phyloP scores from a whole-genome alignment of 139 green algal species.

The Zygnema circumcarinatum region DNA sequence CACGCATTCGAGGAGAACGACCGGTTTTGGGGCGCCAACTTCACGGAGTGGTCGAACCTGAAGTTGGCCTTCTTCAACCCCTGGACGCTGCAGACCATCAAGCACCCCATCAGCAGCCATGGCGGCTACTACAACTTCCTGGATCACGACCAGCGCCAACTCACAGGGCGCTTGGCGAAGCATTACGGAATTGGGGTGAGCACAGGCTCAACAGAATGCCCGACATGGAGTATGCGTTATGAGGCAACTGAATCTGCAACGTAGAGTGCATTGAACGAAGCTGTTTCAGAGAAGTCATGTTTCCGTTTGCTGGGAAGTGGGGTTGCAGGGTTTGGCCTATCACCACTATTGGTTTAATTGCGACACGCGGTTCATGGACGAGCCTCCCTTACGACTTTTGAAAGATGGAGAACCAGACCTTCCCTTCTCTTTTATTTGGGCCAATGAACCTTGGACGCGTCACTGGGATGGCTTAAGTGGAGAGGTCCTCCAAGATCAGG shows the following conservation, averaged over 20 bases:
- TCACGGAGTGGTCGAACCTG: constrained; percentile 35
- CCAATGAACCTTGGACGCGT: constrained; percentile 42
- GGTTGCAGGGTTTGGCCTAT: constrained; percentile 31
- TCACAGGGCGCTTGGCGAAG: constrained; percentile 1
- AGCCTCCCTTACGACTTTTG: background rate
- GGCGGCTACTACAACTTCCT: constrained; percentile 38
- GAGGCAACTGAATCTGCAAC: too few species aligned
- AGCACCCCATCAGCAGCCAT: constrained; percentile 20
- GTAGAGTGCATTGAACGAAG: too few species aligned
- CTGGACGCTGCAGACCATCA: constrained; percentile 29
- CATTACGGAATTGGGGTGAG: constrained; percentile 28
- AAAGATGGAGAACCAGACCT: constrained; percentile 31
- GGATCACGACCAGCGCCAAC: background rate
- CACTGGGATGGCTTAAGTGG: constrained; percentile 29
- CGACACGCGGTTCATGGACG: constrained; percentile 25
- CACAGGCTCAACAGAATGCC: too few species aligned
- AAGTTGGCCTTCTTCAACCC: constrained; percentile 36
- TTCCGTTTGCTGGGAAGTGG: too few species aligned
- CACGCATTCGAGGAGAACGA: constrained; percentile 38
- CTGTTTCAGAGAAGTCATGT: too few species aligned
- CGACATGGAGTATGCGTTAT: too few species aligned
- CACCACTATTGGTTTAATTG: constrained; percentile 46
- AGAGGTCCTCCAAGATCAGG: constrained; percentile 30
- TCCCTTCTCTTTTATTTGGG: constrained; percentile 27
- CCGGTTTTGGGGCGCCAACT: constrained; percentile 34